Base-by-base conservation (phyloP, 257 asterid genomes). In the Oldenlandia corymbosa region DNA sequence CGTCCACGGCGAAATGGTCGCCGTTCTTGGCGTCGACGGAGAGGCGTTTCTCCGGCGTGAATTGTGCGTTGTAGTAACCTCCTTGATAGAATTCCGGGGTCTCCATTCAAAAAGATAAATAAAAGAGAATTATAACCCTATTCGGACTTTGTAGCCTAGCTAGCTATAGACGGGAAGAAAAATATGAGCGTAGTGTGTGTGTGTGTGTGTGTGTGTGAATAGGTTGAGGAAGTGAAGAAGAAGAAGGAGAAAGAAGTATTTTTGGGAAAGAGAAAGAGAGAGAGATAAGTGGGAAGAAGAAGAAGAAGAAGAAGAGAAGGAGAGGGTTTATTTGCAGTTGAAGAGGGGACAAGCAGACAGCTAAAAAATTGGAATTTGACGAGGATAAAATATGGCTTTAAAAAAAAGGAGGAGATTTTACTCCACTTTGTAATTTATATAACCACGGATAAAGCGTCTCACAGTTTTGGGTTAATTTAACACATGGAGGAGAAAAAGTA, bases 1-100 rank as follows among this genome's bases (percentile, higher is more conserved):
- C 97, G 1, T 91, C 97, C 36, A 91, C 65, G 75, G 76, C 10
- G 69, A 91, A 91, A 68, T 88, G 78, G 71, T 84, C 96, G 20
- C 58, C 70, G 21, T 63, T 63, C 68, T 83, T 82, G 0, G 70
- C 50, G 54, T 88, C 88, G n/a, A n/a, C n/a, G 31, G 86, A 63
- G 7, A 69, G 69, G 17, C 72, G 72, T 28, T 76, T 76, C 2
- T 79, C 87, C 0, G 71, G 23, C 13, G 81, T 26, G 76, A 74
- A 75, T 70, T 75, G 86, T 50, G 81, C 28, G 39, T 62, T 45
- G 58, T 39, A 74, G 81, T 64, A 74, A 65, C 62, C 63, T 5
- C 77, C 51, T 39, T 86, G 81, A 80, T 32, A 78, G 80, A 81
- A 78, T 69, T 83, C 81, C 0, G 84, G 87, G 60, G 52, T 83